Conservation (phyloP, 805 yeast species). For the Ogataea trehalophila region DNA sequence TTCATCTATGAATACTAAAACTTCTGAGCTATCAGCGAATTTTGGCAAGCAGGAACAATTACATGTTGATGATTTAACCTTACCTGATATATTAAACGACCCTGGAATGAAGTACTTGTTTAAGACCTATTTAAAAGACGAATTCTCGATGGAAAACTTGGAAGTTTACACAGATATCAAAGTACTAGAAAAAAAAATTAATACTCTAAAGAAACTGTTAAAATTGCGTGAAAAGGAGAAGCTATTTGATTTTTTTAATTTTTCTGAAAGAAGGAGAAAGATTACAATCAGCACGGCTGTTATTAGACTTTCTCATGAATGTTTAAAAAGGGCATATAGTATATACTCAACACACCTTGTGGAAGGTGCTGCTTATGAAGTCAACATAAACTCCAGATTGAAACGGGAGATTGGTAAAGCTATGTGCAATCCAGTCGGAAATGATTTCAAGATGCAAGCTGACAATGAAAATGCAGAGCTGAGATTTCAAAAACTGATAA, state of each 20-base stretch:
- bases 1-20: too few species aligned
- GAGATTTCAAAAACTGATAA: neutral
- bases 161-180: conserved; percentile 61
- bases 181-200: conserved; percentile 45
- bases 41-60: neutral
- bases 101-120: conserved; percentile 74
- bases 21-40: neutral
- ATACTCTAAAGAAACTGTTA: conserved; percentile 37
- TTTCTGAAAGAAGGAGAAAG: conserved; percentile 20
- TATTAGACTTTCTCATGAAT: conserved; percentile 42
- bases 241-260: conserved; percentile 8
- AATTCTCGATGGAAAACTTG: conserved; percentile 71
- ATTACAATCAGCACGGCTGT: conserved; percentile 35
- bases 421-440: conserved; percentile 8
- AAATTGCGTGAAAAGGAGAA: conserved; percentile 25
- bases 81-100: conserved; percentile 51
- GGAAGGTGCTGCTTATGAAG: conserved; percentile 59
- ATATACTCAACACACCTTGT: conserved; percentile 64
- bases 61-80: conserved; percentile 4
- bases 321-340: conserved; percentile 56
- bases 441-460: neutral
- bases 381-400: conserved; percentile 52
- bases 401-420: conserved; percentile 13
- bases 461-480: neutral
- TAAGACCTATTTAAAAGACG: conserved; percentile 56